Evolutionary conservation across 371 early-diverging fungal species (phyloP).

Genomic region (Zancudomyces culisetae): DNA sequence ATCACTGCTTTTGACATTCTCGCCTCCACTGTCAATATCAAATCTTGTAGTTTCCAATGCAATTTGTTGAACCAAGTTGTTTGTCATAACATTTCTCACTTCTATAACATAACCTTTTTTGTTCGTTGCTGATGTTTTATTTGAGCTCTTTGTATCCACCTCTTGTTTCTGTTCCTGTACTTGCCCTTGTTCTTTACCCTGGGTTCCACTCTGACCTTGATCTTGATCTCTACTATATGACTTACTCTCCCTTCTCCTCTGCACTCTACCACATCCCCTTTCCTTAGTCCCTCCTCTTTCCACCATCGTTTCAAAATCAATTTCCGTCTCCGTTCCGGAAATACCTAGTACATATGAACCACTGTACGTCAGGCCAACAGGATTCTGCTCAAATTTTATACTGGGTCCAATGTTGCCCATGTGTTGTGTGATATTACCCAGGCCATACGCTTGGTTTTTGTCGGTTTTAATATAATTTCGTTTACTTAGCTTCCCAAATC

Average conservation of each 20-base stretch:
- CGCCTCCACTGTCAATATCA: not conserved
- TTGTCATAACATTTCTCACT: conserved; percentile 66
- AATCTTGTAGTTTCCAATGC: conserved; percentile 21
- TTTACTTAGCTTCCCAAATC: conserved; percentile 24
- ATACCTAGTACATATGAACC: conserved; percentile 19
- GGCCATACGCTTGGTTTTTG: not conserved
- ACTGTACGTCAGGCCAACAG: conserved; percentile 20
- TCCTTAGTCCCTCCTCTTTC: not conserved
- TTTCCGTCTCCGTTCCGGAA: conserved; percentile 2
- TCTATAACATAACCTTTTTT: conserved; percentile 29
- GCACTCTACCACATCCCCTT: not conserved
- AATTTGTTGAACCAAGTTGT: conserved; percentile 58
- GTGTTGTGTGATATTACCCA: too few relatives aligned
- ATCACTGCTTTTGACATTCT: not conserved
- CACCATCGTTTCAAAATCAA: not conserved
- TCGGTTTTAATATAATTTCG: too few relatives aligned
- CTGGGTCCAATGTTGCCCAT: not conserved
- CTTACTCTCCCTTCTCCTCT: not conserved
- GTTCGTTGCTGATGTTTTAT: not conserved
- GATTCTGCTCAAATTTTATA: conserved; percentile 13
- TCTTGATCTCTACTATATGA: not conserved
- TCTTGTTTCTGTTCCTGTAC: too few relatives aligned
- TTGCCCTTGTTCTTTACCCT: not conserved
- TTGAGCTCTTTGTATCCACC: not conserved
- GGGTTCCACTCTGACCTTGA: not conserved